Base-by-base conservation (phyloP, 2,329 filamentous ascomycete genomes). In the Onygenales sp. region DNA sequence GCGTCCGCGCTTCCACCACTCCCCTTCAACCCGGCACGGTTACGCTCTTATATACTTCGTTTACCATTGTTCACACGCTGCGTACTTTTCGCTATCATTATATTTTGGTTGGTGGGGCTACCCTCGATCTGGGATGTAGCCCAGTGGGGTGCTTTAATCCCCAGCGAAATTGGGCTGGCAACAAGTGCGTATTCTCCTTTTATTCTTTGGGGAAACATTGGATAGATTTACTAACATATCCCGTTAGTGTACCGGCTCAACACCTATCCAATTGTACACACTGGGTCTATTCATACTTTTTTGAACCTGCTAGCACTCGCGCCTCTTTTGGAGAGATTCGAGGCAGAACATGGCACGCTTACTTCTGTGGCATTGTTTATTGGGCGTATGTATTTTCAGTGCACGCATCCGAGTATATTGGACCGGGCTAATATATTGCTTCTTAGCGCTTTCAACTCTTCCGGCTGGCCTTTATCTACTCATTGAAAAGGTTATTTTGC, bases 271-370 rank as follows among this genome's bases (percentile, higher is more conserved):
- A 76, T 98, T 54, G 83, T 96, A 56, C 93, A 98, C 67, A 70
- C 83, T 44, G 86, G 86, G 62, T 79, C 94, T 67, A 75, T 95
- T 61, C 93, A 97, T 70, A 79, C 85, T 57, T 64, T 91, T 51
- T 74, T 94, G 65, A 95, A 97, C 70, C 69, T 89, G 27, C 51
- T 94, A 58, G 87, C 89, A 21, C 69, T 97, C 58, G 84, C 85
- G 41, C 93, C 93, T n/a, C 76, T 98, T 50, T 74, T 98, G 68
- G 92, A 96, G 71, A 82, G 91, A 57, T 98, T 97, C 70, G 93
- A 98, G 74, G 81, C 82, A 57, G 92, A 96, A 69, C 84, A 94
- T 69, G 93, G 93, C 51, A 97, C 92, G 7, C 75, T 97, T 64
- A 89, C 89, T 31, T 86, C 89, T n/a, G 69, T 95, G 58, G 82